These are phyloP conservation scores for Candida succiphila DNA, from an alignment of 805 yeast species.

Conservation along the genomic window DNA sequence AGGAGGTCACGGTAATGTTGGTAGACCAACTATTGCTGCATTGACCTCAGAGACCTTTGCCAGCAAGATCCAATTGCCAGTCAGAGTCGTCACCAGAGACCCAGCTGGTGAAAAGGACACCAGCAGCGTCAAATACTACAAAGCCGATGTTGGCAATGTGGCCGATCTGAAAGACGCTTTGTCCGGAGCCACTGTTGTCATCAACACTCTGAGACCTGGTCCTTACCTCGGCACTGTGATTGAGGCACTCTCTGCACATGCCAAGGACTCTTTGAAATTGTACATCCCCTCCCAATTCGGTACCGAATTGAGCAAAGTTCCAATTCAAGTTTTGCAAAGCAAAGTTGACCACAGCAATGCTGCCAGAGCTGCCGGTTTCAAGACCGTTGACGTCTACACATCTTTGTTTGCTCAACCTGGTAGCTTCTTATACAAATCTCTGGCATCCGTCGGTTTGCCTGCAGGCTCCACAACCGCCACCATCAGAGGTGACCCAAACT, in stretches of 20 bases:
- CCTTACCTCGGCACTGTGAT: slow-evolving; percentile 23
- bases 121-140: slow-evolving; percentile 29
- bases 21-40: slow-evolving; percentile 35
- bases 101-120: slow-evolving; percentile 20
- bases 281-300: slow-evolving; percentile 60
- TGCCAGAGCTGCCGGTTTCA: slow-evolving; percentile 34
- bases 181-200: slow-evolving; percentile 38
- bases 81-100: slow-evolving; percentile 41
- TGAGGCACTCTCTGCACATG: slow-evolving; percentile 28
- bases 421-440: slow-evolving; percentile 22
- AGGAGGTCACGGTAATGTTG: slow-evolving; percentile 45
- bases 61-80: slow-evolving; percentile 33
- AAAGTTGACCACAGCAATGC: slow-evolving; percentile 28
- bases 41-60: slow-evolving; percentile 32
- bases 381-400: slow-evolving; percentile 34
- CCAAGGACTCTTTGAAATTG: slow-evolving; percentile 33
- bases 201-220: slow-evolving; percentile 30
- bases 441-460: slow-evolving; percentile 29
- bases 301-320: slow-evolving; percentile 24
- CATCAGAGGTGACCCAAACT: slow-evolving; percentile 30
- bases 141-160: slow-evolving; percentile 20
- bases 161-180: slow-evolving; percentile 27
- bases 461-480: slow-evolving; percentile 23
- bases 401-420: slow-evolving; percentile 29
- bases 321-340: slow-evolving; percentile 7